These are phyloP conservation scores for Schwanniomyces sp. DNA, from an alignment of 805 yeast species.

Conservation along the genomic window DNA sequence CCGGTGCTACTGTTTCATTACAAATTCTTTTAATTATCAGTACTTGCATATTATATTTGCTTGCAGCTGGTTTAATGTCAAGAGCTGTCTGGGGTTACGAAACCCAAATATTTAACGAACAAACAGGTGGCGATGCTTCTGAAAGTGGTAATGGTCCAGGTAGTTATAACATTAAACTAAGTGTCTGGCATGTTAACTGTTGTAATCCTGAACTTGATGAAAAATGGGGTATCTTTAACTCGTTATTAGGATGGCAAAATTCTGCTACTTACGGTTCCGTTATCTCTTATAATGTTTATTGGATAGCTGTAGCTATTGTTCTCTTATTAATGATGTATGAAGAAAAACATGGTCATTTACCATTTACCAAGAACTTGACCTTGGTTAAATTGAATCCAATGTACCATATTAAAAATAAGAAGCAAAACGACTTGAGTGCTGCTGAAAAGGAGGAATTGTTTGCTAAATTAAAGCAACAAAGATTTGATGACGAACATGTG, in stretches of 20 bases:
- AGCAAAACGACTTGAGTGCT: slow-evolving; percentile 43
- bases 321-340: slow-evolving; percentile 69
- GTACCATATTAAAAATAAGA: slow-evolving; percentile 68
- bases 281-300: slow-evolving; percentile 82
- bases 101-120: slow-evolving; percentile 56
- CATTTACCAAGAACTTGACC: slow-evolving; percentile 53
- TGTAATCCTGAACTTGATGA: slow-evolving; percentile 89
- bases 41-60: slow-evolving; percentile 84
- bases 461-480: slow-evolving; percentile 24
- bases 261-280: slow-evolving; percentile 94
- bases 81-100: slow-evolving; percentile 92
- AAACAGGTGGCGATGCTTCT: slow-evolving; percentile 93
- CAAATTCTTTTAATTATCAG: slow-evolving; percentile 85
- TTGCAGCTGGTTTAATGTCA: slow-evolving; percentile 90
- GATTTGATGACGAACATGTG: slow-evolving; percentile 16
- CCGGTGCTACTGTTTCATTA: slow-evolving; percentile 80
- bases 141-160: slow-evolving; percentile 95
- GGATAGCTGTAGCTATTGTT: slow-evolving; percentile 65
- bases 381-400: slow-evolving; percentile 61
- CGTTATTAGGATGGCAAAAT: slow-evolving; percentile 96
- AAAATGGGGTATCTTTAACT: slow-evolving; percentile 98
- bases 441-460: slow-evolving; percentile 37
- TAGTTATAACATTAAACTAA: slow-evolving; percentile 73
- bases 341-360: slow-evolving; percentile 82
- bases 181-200: slow-evolving; percentile 97